Base-by-base conservation (phyloP, 495 filamentous ascomycete genomes). In the Chaetomium tenue region DNA sequence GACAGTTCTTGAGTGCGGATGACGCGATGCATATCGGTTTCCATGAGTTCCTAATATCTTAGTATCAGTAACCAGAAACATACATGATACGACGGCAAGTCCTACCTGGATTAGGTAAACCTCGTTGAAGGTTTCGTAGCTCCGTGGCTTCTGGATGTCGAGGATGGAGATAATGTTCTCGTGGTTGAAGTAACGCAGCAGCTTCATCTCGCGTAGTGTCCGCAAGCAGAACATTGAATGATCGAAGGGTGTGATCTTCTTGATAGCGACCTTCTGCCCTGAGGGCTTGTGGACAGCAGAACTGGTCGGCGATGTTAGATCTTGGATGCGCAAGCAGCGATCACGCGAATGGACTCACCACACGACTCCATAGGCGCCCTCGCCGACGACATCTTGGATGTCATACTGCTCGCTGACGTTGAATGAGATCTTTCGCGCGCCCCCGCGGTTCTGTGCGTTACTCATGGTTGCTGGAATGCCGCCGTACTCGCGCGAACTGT, bases 101-200 rank as follows among this genome's bases (percentile, higher is more conserved):
- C 82, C 58, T 83, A 96, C 92, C 83, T 98, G 94, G 67, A 99
- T 98, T 64, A 99, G 87, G 77, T 99, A 99, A 54, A 99, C 95
- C 78, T 99, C 95, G 55, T 91, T 93, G 77, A 99, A 99, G 52
- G 87, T 89, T 70, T 97, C 93, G 70, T 93, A 98, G 79, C 89
- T 93, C 69, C 93, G 84, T 25, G 95, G 95, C 81, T 96, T 94
- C 79, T 99, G 95, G 69, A 99, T 98, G 77, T 99, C 95, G 57
- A 99, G 83, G 70, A 99, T 99, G 42, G 93, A 97, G 73, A 99
- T 99, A 78, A 99, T 98, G 78, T 99, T 99, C 79, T 99, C 95
- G 74, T 99, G 95, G 79, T 99, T 99, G 84, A 99, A 99, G 78
- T 99, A 98, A 68, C 95, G 86, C 68, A 99, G 82, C 61, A 99